Base-by-base conservation (phyloP, 371 early-diverging fungal genomes). In the Quaeritorhiza haematococci region DNA sequence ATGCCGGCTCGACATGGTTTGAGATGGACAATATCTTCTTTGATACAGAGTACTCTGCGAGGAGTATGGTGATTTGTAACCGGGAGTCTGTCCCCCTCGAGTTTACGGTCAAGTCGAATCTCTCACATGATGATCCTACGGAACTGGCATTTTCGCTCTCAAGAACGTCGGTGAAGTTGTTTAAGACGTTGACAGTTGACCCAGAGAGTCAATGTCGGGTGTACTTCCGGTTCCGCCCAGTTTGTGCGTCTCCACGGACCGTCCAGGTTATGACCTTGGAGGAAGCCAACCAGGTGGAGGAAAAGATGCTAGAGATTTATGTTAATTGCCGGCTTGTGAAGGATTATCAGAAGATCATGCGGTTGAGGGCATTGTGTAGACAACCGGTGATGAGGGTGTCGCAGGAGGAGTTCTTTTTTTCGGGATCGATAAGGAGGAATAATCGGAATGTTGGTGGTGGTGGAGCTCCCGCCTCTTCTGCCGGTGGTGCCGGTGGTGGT, bases 311-410 rank as follows among this genome's bases (percentile, higher is more conserved):
- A 23, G 85, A 85, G 63, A 79, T 88, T 8, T 79, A 79, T 53
- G 76, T 88, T 56, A 84, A 85, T 58, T 88, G 87, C 55, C 75
- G 86, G 3, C 69, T 86, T n/a, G 84, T 88, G 13, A 85, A 86
- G 63, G 88, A 88, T 66, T 88, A 82, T 57, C 86, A 84, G 61
- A 82, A 84, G 41, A 76, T 74, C 10, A 76, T 88, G 17, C 35
- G 60, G 8, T 59, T 87, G 19, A 72, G 65, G 26, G 85, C 85
- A n/a, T 67, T 76, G 28, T 84, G 84, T 50, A 64, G 75, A 21
- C 58, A 72, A 21, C 87, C 86, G 15, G 71, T 73, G 57, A 64
- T 80, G 34, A 42, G 44, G 19, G 38, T 79, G 0, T 66, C 72
- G 0, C 4, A 28, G 1, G 34, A 56, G 4, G 64, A 61, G 30